Conservation (phyloP, 2,329 filamentous ascomycete genomes). For the Fusarium pseudograminearum region DNA sequence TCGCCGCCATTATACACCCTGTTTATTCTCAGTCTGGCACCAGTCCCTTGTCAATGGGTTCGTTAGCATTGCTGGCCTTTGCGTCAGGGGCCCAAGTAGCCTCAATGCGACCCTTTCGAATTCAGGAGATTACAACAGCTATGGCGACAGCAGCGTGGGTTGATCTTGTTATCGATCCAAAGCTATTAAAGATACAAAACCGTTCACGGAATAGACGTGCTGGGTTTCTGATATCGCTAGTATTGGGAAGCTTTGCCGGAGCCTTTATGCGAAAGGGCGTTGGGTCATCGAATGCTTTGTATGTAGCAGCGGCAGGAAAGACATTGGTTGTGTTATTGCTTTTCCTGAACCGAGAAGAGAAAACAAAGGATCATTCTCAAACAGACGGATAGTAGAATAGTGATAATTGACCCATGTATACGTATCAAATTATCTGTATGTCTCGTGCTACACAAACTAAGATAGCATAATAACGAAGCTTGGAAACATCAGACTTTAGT, state of each 20-base stretch:
- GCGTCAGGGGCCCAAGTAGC: neutral
- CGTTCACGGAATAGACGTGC: neutral
- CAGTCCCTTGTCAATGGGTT: neutral
- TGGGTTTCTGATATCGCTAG: neutral
- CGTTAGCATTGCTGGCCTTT: neutral
- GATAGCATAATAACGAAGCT: neutral
- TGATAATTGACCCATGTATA: no score
- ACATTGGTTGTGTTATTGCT: neutral
- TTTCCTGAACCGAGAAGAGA: neutral
- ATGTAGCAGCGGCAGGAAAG: neutral
- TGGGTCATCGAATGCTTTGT: neutral
- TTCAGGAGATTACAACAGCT: neutral
- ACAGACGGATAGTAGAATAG: neutral
- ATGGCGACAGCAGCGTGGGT: constrained; percentile 3
- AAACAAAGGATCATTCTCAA: neutral
- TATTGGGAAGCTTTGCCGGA: neutral
- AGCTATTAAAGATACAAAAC: neutral
- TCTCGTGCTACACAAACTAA: neutral
- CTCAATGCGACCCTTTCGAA: neutral
- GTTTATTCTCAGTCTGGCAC: neutral
- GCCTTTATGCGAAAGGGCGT: neutral
- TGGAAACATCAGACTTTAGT: neutral
- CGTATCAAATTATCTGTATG: no score
- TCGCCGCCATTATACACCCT: neutral
- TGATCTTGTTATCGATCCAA: neutral